Evolutionary conservation across 495 filamentous ascomycete species (phyloP), one percentile per base, ranked within the genome.

Genomic region (Penicillium cataractarum): DNA sequence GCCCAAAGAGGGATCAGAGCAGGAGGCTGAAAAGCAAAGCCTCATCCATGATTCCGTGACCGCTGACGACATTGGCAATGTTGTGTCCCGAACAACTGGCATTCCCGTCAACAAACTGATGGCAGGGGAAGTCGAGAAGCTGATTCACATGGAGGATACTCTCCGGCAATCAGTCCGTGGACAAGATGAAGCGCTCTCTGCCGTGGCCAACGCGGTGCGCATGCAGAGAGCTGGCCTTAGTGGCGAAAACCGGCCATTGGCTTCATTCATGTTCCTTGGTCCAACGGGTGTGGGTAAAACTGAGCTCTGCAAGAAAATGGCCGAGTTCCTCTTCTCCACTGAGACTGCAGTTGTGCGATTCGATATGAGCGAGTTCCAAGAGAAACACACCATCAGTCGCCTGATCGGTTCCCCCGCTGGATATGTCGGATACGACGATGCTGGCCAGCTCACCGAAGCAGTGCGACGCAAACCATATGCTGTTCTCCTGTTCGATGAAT

Each of bases 211-310:
- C 71, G 94, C 95, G 9, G 93, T 99, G 19, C 84, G 95, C 21
- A 91, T 97, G 87, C 95, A 99, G 72, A 83, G 95, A 58, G 95
- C 95, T 26, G 95, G 95, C 9, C 82, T 98, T 32, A 93, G 89
- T 64, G 91, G 92, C 24, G 92, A 97, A 63, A 96, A 97, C 68
- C 87, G 94, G 1, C 94, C 95, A 1, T 79, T 96, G 9, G 95
- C 94, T 2, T 92, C 89, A 6, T 98, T 98, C 83, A 97, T 98
- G 90, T 97, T 98, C 82, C 84, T 98, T 19, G 95, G 95, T 0
- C 95, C 95, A 7, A 99, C 95, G 15, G 94, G 95, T 65, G 94
- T 97, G 31, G 95, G 95, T 54, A 99, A 99, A 76, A 99, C 94
- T 2, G 95, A 97, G 66, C 84, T 97, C 6, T 97, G 93, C 83